Conservation (phyloP, 2,329 filamentous ascomycete species). For the Colletotrichum limetticola region DNA sequence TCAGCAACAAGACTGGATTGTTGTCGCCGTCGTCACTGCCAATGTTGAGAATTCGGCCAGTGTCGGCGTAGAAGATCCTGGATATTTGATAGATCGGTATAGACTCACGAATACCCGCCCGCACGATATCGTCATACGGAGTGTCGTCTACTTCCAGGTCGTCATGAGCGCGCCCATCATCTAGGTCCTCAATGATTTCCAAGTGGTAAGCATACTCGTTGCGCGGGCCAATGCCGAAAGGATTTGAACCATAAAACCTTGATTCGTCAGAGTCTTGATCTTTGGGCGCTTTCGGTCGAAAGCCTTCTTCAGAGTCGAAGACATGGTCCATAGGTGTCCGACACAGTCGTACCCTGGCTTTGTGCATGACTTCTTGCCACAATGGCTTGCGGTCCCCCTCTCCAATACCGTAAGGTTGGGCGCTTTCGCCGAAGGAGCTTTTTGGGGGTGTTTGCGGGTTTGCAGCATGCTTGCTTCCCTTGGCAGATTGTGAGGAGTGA, state of each 20-base stretch:
- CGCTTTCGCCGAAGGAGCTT: constrained; percentile 39
- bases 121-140: constrained; percentile 53
- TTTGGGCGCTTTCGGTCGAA: constrained; percentile 36
- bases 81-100: constrained; percentile 73
- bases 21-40: constrained; percentile 67
- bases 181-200: constrained; percentile 83
- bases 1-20: constrained; percentile 79
- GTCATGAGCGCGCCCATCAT: constrained; percentile 66
- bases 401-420: constrained; percentile 55
- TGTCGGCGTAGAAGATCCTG: constrained; percentile 94
- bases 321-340: constrained; percentile 69
- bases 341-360: constrained; percentile 84
- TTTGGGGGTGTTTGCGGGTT: not conserved
- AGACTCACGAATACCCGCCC: constrained; percentile 61
- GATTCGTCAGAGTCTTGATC: not conserved
- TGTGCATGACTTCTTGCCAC: constrained; percentile 98
- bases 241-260: constrained; percentile 7
- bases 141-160: constrained; percentile 43
- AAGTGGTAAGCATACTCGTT: constrained; percentile 80
- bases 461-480: not conserved
- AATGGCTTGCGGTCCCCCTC: constrained; percentile 73
- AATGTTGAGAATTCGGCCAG: constrained; percentile 89
- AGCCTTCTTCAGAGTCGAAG: constrained; percentile 52
- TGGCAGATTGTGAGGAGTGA: constrained; percentile 60
- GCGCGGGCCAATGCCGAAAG: constrained; percentile 39